Base-by-base conservation (phyloP, 139 green algal genomes). In the Nannochloris sp. region DNA sequence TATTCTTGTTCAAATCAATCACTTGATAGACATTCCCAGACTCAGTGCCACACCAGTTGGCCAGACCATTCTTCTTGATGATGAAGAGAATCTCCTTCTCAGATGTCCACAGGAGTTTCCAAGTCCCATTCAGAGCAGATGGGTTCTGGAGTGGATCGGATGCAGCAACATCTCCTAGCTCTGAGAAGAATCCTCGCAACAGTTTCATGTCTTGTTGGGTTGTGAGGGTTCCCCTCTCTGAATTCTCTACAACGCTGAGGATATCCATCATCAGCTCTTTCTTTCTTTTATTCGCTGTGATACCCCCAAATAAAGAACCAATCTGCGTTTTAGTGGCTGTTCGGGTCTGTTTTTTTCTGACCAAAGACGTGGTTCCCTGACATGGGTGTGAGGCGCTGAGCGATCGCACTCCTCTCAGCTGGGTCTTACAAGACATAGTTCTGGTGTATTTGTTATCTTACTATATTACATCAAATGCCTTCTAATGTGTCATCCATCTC, bases 401-500 rank as follows among this genome's bases (percentile, higher is more conserved):
- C 27, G 27, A 29, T 29, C 27, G 27, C 27, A 29, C 7, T 29
- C 27, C 27, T 29, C 0, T 29, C 27, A 29, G 27, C 4, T 29
- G 27, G 27, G 27, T 29, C 0, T 29, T 29, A 29, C 27, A 29
- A 29, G 27, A 29, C 27, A 29, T 29, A 4, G 27, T 7, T 29
- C 27, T 29, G 27, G 27, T 29, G 27, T 0, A 29, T 29, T 29
- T 6, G 0, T 29, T 6, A 29, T 29, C 25, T 6, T 29, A 54
- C 40, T 56, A 64, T 54, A 23, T 54, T 18, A 58, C 56, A 34
- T 31, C 56, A 49, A 43, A 97, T 75, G 1, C 90, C 90, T 67
- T 98, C 92, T 36, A 98, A 66, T 71, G 96, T 60, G 24, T 95
- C 86, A 29, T 97, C 92, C 68, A 97, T 75, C 19, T 98, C 89